Base-by-base conservation (phyloP, 1,139 yeast species). In the Komagataea norvegica region DNA sequence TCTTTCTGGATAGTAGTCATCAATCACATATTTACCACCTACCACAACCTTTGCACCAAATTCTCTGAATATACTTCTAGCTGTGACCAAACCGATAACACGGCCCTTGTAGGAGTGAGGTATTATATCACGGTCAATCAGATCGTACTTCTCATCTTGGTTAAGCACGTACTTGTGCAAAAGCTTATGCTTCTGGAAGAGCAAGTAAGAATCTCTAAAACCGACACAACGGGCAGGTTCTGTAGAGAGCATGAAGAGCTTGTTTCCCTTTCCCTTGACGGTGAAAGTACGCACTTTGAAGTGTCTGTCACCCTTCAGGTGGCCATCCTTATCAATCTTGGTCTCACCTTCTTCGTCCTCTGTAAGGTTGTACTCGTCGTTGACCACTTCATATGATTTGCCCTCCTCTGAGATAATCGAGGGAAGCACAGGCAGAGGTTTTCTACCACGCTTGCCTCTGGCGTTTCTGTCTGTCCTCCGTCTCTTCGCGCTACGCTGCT, bases 181-280 rank as follows among this genome's bases (percentile, higher is more conserved):
- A 18, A 62, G 56, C 22, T 62, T 61, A 61, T 91, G 96, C 36
- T 89, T 85, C 56, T 88, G 94, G 65, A 91, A 91, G 45, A 91
- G 69, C 40, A 88, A 69, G 54, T 91, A 89, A 1, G 96, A 87
- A 58, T 91, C 98, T 52, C 97, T 72, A 62, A 88, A 88, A 3
- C 97, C 97, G 49, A 89, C 88, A 52, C 89, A 77, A 49, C 97
- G 72, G 0, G 98, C 97, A 1, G 96, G 96, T 56, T 89, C 97
- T 0, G 97, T 89, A 2, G 96, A 84, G 33, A 91, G 74, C 95
- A 91, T 88, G 59, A 77, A 91, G 42, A 80, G 68, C 45, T 79
- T 70, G 27, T 77, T 74, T 4, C 95, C 96, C 42, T 80, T 74
- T 5, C 84, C 87, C 30, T 72, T 62, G 9, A 89, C 73, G 5